These are phyloP conservation scores for Kodamaea fukazawae DNA, from an alignment of 805 yeast species.

Conservation along the genomic window DNA sequence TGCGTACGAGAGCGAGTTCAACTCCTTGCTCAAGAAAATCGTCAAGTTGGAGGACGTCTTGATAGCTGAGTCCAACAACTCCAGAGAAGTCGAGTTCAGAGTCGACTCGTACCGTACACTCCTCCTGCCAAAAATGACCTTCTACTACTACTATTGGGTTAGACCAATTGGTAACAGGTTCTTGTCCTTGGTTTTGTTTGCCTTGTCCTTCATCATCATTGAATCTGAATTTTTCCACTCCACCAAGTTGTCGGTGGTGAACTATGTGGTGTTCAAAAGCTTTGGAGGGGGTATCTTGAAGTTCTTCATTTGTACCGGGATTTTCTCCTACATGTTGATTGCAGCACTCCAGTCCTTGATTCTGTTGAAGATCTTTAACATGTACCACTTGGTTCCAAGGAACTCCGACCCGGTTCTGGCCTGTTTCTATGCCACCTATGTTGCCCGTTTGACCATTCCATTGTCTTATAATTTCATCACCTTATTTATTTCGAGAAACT, in stretches of 20 bases:
- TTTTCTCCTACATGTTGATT: constrained; percentile 64
- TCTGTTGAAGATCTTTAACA: constrained; percentile 65
- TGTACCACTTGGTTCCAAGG: constrained; percentile 70
- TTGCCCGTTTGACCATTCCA: constrained; percentile 80
- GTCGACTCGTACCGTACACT: constrained; percentile 17
- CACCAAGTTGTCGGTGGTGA: constrained; percentile 60
- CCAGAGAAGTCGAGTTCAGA: constrained; percentile 20
- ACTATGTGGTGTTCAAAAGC: constrained; percentile 38
- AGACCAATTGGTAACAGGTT: constrained; percentile 47
- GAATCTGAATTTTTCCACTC: constrained; percentile 77
- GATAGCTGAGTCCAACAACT: constrained; percentile 34
- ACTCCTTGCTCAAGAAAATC: constrained; percentile 46
- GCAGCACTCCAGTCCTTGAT: constrained; percentile 66
- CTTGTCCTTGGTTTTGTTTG: constrained; percentile 40
- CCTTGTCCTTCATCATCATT: constrained; percentile 52
- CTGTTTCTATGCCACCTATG: constrained; percentile 74
- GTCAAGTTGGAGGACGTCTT: constrained; percentile 56
- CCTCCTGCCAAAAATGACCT: constrained; percentile 42
- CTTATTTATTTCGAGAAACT: constrained; percentile 50
- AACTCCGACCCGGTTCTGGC: constrained; percentile 74
- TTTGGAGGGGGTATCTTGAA: constrained; percentile 22
- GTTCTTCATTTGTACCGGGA: constrained; percentile 39
- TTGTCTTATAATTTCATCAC: constrained; percentile 76
- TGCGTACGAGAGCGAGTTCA: constrained; percentile 59
- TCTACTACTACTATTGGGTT: constrained; percentile 38